Evolutionary conservation across 2,329 filamentous ascomycete genomes (phyloP), one percentile per base, ranked within the genome.

Genomic region (Ascosphaera apis): DNA sequence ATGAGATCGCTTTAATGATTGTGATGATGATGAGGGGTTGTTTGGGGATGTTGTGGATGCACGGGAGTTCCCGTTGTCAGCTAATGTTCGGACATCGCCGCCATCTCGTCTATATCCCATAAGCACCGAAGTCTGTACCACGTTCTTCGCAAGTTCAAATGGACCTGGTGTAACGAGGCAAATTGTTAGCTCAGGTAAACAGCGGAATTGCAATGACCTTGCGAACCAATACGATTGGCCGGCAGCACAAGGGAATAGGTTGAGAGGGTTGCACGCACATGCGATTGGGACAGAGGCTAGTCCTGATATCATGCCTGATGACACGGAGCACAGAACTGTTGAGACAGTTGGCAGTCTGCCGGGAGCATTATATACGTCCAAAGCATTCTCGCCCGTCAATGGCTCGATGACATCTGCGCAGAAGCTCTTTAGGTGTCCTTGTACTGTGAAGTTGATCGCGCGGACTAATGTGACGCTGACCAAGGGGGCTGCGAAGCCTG

Each of bases 111-210:
- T 49, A 28, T 58, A 53, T 6, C 56, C 53, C 40, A 62, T 56
- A 33, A 62, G 45, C 23, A 62, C 58, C 1, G 59, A 62, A 6
- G 59, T 60, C 43, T 62, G 59, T 12, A 61, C 57, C 3, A 61
- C 59, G 38, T 62, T 62, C 44, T 62, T 62, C 35, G 59, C 54
- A 23, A 61, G 45, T 47, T 62, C 59, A 36, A 62, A 59, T 1
- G 59, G 59, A 39, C 58, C 58, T 60, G 35, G 3, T 17, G 18
- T 3, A 36, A 37, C 28, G 31, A 34, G 13, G 25, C 15, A 13
- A n/a, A n/a, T n/a, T n/a, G n/a, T n/a, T n/a, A n/a, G n/a, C n/a
- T n/a, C n/a, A n/a, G n/a, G n/a, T n/a, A n/a, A n/a, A n/a, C n/a
- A n/a, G n/a, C n/a, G n/a, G n/a, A n/a, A n/a, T n/a, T n/a, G n/a